Evolutionary conservation across 768 basidiomycete genomes (phyloP).

Genomic region (Zangia roseola): DNA sequence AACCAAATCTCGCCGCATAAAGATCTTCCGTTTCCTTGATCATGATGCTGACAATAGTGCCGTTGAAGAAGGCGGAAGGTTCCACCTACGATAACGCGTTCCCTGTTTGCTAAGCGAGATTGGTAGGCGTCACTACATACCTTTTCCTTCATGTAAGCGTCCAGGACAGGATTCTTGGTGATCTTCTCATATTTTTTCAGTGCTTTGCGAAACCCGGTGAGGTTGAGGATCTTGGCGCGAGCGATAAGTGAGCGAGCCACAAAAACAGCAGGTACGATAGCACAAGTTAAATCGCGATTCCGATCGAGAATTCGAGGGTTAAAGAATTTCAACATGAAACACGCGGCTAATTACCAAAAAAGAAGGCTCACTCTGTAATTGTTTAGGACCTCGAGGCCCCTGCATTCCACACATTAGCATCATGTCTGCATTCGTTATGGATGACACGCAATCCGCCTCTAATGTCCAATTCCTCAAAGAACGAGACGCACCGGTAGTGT

Average conservation of each 20-base stretch:
- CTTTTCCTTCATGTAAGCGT: conserved; percentile 81
- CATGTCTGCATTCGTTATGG: neutral
- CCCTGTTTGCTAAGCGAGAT: neutral
- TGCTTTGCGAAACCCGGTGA: conserved; percentile 86
- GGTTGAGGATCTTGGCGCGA: conserved; percentile 65
- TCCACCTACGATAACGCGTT: conserved; percentile 49
- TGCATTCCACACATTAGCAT: conserved; percentile 25
- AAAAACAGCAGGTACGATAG: neutral
- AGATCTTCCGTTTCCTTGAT: conserved; percentile 72
- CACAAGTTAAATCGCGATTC: neutral
- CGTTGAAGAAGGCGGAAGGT: conserved; percentile 63
- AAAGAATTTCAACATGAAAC: neutral
- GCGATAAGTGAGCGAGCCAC: neutral
- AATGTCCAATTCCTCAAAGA: neutral
- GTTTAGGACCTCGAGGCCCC: conserved; percentile 79
- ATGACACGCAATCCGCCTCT: neutral
- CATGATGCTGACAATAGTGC: conserved; percentile 59
- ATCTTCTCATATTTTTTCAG: conserved; percentile 84
- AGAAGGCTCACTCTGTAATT: conserved; percentile 69
- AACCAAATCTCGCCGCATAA: conserved; percentile 77
- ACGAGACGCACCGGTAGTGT: neutral
- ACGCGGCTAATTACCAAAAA: neutral
- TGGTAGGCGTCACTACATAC: conserved; percentile 32
- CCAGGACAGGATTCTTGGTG: conserved; percentile 69
- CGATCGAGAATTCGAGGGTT: neutral